Evolutionary conservation across 192 early-diverging fungal genomes (phyloP).

Genomic region (Umbelopsis ramanniana): DNA sequence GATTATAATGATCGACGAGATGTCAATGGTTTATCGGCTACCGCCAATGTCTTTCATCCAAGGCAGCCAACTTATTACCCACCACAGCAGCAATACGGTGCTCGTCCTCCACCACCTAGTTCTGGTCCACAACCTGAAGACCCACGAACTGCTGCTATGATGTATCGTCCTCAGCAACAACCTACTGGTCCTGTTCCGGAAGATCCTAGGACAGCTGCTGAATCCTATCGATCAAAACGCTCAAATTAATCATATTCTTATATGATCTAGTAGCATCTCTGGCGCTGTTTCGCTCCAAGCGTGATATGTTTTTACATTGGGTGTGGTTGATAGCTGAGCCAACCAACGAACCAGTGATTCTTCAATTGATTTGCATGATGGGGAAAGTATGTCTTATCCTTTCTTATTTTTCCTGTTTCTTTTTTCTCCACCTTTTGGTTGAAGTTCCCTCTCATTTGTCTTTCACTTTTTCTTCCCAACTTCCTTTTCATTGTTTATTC

Average conservation of each 20-base stretch:
- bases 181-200: constrained; percentile 34
- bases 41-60: constrained; percentile 1
- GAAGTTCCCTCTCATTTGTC: background rate
- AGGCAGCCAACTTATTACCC: constrained; percentile 6
- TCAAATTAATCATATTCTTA: background rate
- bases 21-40: background rate
- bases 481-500: constrained; percentile 5
- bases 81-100: constrained; percentile 2
- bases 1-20: constrained; percentile 9
- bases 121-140: constrained; percentile 24
- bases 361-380: background rate
- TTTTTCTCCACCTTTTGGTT: background rate
- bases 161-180: constrained; percentile 22
- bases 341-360: no score
- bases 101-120: constrained; percentile 3
- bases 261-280: no score
- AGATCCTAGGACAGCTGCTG: constrained; percentile 34
- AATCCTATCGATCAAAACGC: constrained; percentile 32
- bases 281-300: no score
- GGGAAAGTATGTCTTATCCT: constrained; percentile 19
- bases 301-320: no score
- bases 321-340: no score
- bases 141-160: constrained; percentile 29
- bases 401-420: background rate
- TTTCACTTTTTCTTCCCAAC: background rate